These are phyloP conservation scores for Naganishia onofrii DNA, from an alignment of 768 basidiomycete species.

Conservation along the genomic window DNA sequence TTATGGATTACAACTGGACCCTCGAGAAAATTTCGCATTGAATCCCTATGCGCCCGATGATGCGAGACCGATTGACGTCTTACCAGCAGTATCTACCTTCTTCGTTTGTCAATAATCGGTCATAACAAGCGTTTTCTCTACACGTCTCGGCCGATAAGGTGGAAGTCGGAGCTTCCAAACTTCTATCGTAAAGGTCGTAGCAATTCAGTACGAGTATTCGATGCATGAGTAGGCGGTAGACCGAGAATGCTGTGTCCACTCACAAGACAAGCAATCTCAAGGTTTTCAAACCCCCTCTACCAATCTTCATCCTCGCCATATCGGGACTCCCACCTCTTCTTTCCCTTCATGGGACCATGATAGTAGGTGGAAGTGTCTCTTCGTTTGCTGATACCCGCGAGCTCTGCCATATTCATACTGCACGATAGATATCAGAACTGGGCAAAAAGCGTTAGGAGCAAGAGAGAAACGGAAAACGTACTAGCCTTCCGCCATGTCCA, in stretches of 20 bases:
- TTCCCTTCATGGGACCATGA: constrained; percentile 18
- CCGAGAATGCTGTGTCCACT: too few species aligned
- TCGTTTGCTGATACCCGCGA: constrained; percentile 38
- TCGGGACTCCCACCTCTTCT: neutral
- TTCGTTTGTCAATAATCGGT: too few species aligned
- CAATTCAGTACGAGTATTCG: too few species aligned
- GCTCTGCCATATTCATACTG: constrained; percentile 45
- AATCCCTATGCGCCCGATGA: too few species aligned
- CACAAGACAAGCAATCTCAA: neutral
- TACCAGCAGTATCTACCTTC: too few species aligned
- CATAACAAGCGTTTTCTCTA: too few species aligned
- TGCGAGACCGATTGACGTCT: too few species aligned
- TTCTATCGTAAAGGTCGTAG: too few species aligned
- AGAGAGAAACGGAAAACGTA: constrained; percentile 30
- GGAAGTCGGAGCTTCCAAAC: too few species aligned
- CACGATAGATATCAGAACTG: neutral
- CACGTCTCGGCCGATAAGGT: too few species aligned
- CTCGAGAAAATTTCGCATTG: neutral
- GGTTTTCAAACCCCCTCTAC: neutral
- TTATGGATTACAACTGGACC: neutral
- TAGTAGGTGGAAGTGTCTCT: constrained; percentile 36
- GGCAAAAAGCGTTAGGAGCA: neutral
- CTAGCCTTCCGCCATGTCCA: constrained; percentile 38
- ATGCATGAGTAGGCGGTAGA: too few species aligned
- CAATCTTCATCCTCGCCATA: constrained; percentile 7